Base-by-base conservation (phyloP, 768 basidiomycete species). In the Cubamyces lactineus region DNA sequence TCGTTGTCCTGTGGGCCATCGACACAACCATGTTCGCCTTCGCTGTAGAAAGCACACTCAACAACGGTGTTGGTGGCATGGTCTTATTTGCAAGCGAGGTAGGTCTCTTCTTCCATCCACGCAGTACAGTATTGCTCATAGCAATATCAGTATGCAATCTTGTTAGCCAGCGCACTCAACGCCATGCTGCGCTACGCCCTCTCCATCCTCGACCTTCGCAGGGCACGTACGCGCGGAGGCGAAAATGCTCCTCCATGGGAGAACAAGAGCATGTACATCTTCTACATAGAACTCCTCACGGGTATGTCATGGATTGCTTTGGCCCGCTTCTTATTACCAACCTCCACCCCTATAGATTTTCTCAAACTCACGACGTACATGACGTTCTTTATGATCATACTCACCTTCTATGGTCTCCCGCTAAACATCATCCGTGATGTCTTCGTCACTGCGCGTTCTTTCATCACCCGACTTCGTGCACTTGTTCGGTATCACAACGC, bases 351-450 rank as follows among this genome's bases (percentile, higher is more conserved):
- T 34, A n/a, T 21, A 98, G 96, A 98, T 74, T 97, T 98, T 77
- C 76, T 94, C 67, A 98, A 98, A 74, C 82, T 98, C 66, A 80
- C 89, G 40, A 96, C 92, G 0, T 99, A 98, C 76, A 83, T 98
- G 65, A 76, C 88, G 39, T 98, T 98, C 83, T 99, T 98, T 82
- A 81, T 85, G 61, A 86, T 98, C 69, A 96, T 98, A 71, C 89
- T 98, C 69, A 89, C 93, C 2, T 90, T 92, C 78, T 96, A 97
- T 69, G 96, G 96, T 19, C 81, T 99, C 40, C 97, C 97, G 1
- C 80, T 99, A 58, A 98, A 99, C 78, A 96, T 98, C 66, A 84
- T 98, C 64, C 90, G 97, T 52, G 96, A 98, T 77, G 94, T 99
- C 48, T 98, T 96, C 77, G 85, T 97, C 69, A 97, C 97, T 0